These are phyloP conservation scores for Ceratocystis ficicola DNA, from an alignment of 2,329 filamentous ascomycete genomes.

Conservation along the genomic window DNA sequence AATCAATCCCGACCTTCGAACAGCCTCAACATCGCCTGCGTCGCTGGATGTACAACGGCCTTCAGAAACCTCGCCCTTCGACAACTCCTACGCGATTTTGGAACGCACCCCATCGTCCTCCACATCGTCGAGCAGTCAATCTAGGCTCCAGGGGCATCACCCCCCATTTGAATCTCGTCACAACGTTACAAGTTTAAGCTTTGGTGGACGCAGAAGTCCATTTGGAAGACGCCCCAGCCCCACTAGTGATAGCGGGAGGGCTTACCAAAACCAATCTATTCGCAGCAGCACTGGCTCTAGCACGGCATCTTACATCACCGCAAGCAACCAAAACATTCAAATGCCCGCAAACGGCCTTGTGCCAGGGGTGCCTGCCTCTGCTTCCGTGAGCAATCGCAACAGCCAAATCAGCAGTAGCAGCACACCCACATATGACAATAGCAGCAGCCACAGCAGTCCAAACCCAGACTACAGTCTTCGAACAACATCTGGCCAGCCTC, in stretches of 20 bases:
- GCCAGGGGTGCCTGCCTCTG: background rate
- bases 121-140: background rate
- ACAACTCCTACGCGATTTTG: constrained; percentile 7
- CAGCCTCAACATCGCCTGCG: background rate
- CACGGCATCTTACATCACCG: background rate
- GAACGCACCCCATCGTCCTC: background rate
- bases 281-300: background rate
- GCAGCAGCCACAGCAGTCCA: background rate
- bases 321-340: background rate
- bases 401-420: constrained; percentile 8
- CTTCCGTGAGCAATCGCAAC: constrained; percentile 4
- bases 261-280: background rate
- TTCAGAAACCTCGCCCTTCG: background rate
- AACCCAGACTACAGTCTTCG: constrained; percentile 16
- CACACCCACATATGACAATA: background rate
- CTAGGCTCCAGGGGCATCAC: background rate
- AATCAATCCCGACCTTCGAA: background rate
- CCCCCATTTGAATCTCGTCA: background rate
- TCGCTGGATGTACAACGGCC: background rate
- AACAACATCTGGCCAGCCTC: constrained; percentile 2
- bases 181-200: background rate
- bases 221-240: background rate
- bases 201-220: background rate
- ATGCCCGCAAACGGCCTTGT: background rate
- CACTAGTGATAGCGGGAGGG: background rate